Evolutionary conservation across 2,329 filamentous ascomycete species (phyloP), one percentile per base, ranked within the genome.

Genomic region (Trichoderma polysporum): DNA sequence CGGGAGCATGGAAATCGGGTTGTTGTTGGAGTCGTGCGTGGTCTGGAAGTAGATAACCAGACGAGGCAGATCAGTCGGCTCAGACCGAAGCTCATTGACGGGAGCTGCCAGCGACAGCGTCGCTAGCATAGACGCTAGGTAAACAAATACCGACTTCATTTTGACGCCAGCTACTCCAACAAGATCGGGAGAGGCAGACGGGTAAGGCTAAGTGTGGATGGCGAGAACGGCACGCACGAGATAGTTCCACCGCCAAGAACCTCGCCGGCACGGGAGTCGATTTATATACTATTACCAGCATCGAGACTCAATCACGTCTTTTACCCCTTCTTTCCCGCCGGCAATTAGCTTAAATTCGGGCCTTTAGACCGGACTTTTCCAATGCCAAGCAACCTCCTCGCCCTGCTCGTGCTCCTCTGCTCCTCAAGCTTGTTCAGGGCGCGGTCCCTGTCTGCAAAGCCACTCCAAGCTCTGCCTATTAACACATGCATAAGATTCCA

Each of bases 41-140:
- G 83, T 84, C 1, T 85, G 83, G 74, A 83, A 83, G 70, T 84
- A 84, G 61, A 83, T 74, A 35, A 84, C 79, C 13, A 85, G 79
- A n/a, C 82, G 80, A 67, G 76, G 81, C 31, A 75, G 73, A 15
- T 68, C 67, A 15, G 64, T 68, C 27, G 64, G 64, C 66, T 60
- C 60, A 29, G 64, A 65, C 45, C 63, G 50, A 15, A 65, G 35
- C 13, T 62, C 47, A 17, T 49, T 19, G 47, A 68, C 37, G 13
- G 67, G 67, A 2, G 15, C 35, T 17, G 67, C 67, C 35, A 59
- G 29, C 33, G 67, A 67, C 58, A 68, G 50, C 10, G 67, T 41
- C 57, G 65, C 67, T 58, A 68, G 53, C 58, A 60, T 13, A 9
- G 67, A 56, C 39, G 52, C 33, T 27, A 68, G 29, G 52, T 64